phyloP scores from a whole-genome alignment of 2,329 filamentous ascomycete species.

The Fonsecaea monophora region DNA sequence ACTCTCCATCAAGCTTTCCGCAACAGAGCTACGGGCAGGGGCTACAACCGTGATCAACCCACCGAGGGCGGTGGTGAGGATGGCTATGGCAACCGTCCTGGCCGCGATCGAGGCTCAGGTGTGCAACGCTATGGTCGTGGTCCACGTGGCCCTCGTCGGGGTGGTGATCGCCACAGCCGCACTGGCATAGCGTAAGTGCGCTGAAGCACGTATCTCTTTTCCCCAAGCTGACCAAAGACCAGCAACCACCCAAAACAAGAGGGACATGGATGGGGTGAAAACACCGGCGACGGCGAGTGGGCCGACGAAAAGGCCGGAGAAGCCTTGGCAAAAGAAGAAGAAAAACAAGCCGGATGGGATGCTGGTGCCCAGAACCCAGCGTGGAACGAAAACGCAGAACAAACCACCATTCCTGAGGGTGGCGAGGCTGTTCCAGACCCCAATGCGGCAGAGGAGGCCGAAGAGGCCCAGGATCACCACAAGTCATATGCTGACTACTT shows the following conservation, averaged over 20 bases:
- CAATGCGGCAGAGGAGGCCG: conserved; percentile 32
- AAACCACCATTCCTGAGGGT: conserved; percentile 33
- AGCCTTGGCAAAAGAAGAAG: conserved; percentile 82
- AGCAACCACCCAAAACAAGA: conserved; percentile 58
- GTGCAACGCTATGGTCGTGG: conserved; percentile 66
- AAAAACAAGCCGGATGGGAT: conserved; percentile 69
- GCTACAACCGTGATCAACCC: conserved; percentile 80
- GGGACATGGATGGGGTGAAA: conserved; percentile 86
- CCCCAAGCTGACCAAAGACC: conserved; percentile 38
- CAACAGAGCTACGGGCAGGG: conserved; percentile 80
- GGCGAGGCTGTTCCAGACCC: conserved; percentile 40
- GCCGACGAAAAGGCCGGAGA: conserved; percentile 92
- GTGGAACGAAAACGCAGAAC: conserved; percentile 41
- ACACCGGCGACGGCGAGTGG: conserved; percentile 80
- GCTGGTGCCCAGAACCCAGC: conserved; percentile 42
- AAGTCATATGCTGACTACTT: conserved; percentile 91
- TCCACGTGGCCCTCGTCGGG: conserved; percentile 59
- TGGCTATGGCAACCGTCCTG: conserved; percentile 45
- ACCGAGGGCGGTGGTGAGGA: conserved; percentile 67
- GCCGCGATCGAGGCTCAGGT: conserved; percentile 51
- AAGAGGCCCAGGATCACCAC: conserved; percentile 80
- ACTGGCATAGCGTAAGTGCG: conserved; percentile 63
- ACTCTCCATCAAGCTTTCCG: conserved; percentile 73
- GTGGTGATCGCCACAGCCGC: conserved; percentile 69
- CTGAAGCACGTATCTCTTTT: background rate